Evolutionary conservation across 2,329 filamentous ascomycete species (phyloP).

Genomic region (Calycina herbarum): DNA sequence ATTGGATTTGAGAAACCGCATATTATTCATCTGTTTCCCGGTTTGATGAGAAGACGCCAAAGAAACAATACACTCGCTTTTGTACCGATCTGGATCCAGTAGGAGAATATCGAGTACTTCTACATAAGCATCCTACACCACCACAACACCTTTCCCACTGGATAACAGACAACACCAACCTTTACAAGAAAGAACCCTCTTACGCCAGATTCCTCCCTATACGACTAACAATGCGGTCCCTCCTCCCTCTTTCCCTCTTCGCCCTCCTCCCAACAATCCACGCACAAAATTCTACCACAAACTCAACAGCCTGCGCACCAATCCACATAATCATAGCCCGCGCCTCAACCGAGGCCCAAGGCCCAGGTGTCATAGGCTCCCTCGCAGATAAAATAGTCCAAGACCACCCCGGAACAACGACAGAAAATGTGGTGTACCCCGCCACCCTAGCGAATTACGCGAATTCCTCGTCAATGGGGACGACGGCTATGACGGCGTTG

Average conservation of each 20-base stretch:
- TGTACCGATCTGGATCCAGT: too few species aligned
- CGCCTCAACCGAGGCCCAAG: slow-evolving; percentile 38
- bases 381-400: slow-evolving; percentile 38
- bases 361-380: slow-evolving; percentile 38
- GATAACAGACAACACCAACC: not conserved
- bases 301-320: not conserved
- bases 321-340: slow-evolving; percentile 41
- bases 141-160: not conserved
- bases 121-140: too few species aligned
- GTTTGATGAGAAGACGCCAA: too few species aligned
- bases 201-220: not conserved
- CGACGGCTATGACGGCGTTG: slow-evolving; percentile 35
- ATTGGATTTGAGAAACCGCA: too few species aligned
- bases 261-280: not conserved
- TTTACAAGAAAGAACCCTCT: not conserved
- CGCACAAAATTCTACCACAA: not conserved
- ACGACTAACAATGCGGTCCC: not conserved
- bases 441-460: slow-evolving; percentile 34
- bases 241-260: not conserved
- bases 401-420: slow-evolving; percentile 37
- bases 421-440: slow-evolving; percentile 39
- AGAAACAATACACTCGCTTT: too few species aligned
- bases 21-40: too few species aligned
- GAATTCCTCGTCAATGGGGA: slow-evolving; percentile 35
- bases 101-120: too few species aligned